Percentiles rank a stretch among this genome's conserved stretches.
phyloP scores from a whole-genome alignment of 2,329 filamentous ascomycete genomes.

The Apiospora phragmitis region DNA sequence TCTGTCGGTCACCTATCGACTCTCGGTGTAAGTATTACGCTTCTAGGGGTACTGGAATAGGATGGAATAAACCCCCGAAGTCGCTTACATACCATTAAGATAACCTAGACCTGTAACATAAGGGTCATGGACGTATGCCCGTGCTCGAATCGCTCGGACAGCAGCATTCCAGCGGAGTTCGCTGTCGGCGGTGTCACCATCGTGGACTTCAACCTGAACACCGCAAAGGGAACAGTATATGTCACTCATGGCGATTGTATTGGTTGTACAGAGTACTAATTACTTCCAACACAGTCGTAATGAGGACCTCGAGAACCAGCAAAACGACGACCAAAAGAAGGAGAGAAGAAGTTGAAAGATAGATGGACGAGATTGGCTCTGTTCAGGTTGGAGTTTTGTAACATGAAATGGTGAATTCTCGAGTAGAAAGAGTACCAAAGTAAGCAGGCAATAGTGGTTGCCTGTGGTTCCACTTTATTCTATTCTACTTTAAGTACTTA shows the following conservation, averaged over 20 bases:
- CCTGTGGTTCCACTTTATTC: background rate
- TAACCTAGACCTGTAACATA: slow-evolving; percentile 23
- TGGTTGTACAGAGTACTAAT: background rate
- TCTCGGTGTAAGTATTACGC: no score
- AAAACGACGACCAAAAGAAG: no score
- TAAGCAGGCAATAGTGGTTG: background rate
- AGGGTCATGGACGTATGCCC: slow-evolving; percentile 11
- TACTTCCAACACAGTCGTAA: background rate
- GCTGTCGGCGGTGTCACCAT: slow-evolving; percentile 12
- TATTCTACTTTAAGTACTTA: background rate
- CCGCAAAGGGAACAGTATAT: slow-evolving; percentile 22
- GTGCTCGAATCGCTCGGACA: slow-evolving; percentile 19
- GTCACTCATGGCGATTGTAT: background rate
- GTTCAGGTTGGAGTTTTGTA: background rate
- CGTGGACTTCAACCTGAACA: slow-evolving; percentile 17
- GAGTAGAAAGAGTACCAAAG: background rate
- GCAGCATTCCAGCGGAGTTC: slow-evolving; percentile 20
- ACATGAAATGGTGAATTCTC: background rate
- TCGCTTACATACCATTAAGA: no score
- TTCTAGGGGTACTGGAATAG: no score
- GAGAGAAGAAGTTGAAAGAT: background rate
- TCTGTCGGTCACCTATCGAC: slow-evolving; percentile 11
- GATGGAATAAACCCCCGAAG: no score
- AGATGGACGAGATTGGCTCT: background rate
- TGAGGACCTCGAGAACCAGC: background rate